Evolutionary conservation across 2,329 filamentous ascomycete species (phyloP), one percentile per base, ranked within the genome.

Genomic region (Colletotrichum shisoi): DNA sequence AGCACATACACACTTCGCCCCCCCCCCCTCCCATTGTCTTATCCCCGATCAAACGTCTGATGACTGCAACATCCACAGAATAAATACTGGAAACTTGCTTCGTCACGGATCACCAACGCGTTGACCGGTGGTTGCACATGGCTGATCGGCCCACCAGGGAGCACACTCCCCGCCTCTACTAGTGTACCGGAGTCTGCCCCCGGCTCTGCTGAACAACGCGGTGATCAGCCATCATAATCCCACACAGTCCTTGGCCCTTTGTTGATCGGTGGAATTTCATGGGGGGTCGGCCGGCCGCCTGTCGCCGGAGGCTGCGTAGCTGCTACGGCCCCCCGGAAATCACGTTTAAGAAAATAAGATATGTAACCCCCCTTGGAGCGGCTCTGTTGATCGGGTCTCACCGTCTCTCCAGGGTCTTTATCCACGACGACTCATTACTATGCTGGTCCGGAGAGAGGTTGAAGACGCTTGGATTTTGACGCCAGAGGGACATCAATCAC

Each of bases 321-420:
- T 57, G 63, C 46, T 46, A 27, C 57, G 44, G 57, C 44, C 58
- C 27, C 40, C n/a, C 24, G 57, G 40, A 64, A 34, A 53, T 31
- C 53, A 59, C 64, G 37, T 63, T 54, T 42, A 54, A 64, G 64
- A 48, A 53, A 64, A 67, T 48, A 53, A 51, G 61, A 64, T 53
- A 42, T 8, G 27, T 7, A 44, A 54, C 58, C 49, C 62, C 62
- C 60, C 54, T 54, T 64, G 54, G 44, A 59, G 62, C 56, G 63
- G 66, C 57, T 67, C 57, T 68, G 66, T 57, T 62, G 66, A 68
- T 67, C 66, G 57, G 66, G 62, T 62, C 63, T 66, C 46, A 58
- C 62, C 66, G 66, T 68, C 62, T 62, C 44, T 54, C 42, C 60
- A 59, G 64, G 64, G 48, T 59, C 54, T 49, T 54, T 19, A 19